Evolutionary conservation across 2,329 filamentous ascomycete species (phyloP), one percentile per base, ranked within the genome.

Genomic region (Aspergillus sp.): DNA sequence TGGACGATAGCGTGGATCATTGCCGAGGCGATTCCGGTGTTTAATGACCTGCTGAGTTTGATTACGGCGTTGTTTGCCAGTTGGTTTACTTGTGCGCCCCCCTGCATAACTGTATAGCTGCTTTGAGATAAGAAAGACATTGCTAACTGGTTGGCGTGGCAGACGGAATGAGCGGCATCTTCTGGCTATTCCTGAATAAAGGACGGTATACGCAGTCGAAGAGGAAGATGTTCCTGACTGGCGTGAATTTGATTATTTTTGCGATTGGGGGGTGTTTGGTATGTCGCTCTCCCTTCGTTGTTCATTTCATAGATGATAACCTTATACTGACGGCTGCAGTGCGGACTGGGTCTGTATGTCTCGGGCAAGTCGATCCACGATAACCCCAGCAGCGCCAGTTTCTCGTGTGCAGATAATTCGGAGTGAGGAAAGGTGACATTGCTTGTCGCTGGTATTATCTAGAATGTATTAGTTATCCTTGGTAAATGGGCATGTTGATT

Each of bases 1-100:
- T 90, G 87, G 84, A 63, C 84, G 6, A 55, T 88, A 4, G 84
- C 86, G 2, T 89, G 86, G 80, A 71, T 90, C 57, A 86, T 91
- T 57, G 86, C 88, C 5, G 83, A 88, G 68, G 84, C 85, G 0
- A 86, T 91, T 8, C 89, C 89, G 0, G 83, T 86, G 49, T 91
- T 91, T 75, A 85, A 84, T 66, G 80, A 85, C 47, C 75, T 91
- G 11, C 75, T 91, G n/a, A 84, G 84, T 4, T 73, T 90, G 41
- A 84, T 90, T 59, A 80, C 78, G 33, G 81, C 86, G 2, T 72
- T 89, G 2, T 89, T 90, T 59, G 84, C 82, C 17, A 85, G 81
- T 55, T 90, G 87, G 86, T 90, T 90, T 70, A 86, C 84, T 52
- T 83, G 66, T 56, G 69, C 68, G 33, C 58, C 72, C 2, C 67